Conservation (phyloP, 768 basidiomycete species). For the Phylloporus rhodoxanthus region DNA sequence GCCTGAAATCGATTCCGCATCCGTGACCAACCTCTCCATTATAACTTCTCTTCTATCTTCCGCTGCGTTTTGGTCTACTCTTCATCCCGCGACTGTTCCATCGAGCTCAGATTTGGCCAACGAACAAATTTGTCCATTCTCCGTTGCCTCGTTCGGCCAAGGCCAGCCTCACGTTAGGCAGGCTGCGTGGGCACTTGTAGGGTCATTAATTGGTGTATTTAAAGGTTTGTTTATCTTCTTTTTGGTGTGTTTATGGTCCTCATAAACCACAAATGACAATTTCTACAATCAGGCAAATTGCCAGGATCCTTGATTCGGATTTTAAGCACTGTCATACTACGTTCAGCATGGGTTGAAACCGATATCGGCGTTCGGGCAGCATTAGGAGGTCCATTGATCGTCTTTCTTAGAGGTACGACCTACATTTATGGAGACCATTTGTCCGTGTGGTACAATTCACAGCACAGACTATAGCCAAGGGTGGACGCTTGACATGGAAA, state of each 20-base stretch:
- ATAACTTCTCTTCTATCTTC: slow-evolving; percentile 15
- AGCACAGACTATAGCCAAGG: slow-evolving; percentile 53
- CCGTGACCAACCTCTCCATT: not conserved
- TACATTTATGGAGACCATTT: not conserved
- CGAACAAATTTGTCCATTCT: slow-evolving; percentile 24
- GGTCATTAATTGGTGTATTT: slow-evolving; percentile 36
- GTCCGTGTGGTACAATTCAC: not conserved
- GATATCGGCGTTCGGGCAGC: slow-evolving; percentile 60
- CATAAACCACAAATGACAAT: slow-evolving; percentile 7
- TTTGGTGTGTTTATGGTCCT: not conserved
- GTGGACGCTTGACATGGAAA: slow-evolving; percentile 43
- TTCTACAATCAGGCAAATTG: slow-evolving; percentile 18
- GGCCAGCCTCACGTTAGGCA: slow-evolving; percentile 69
- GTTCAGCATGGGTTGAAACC: slow-evolving; percentile 67
- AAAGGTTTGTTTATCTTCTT: slow-evolving; percentile 35
- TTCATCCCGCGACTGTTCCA: slow-evolving; percentile 46
- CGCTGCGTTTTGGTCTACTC: slow-evolving; percentile 54
- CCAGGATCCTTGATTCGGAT: slow-evolving; percentile 34
- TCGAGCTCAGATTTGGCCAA: slow-evolving; percentile 24
- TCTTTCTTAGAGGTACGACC: slow-evolving; percentile 60
- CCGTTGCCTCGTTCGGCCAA: slow-evolving; percentile 40
- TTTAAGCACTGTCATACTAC: slow-evolving; percentile 53
- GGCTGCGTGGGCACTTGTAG: slow-evolving; percentile 60
- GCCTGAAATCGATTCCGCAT: slow-evolving; percentile 1
- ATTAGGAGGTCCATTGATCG: slow-evolving; percentile 68